Evolutionary conservation across 1,284 basidiomycete genomes (phyloP).

Genomic region (Cystobasidiaceae sp.): DNA sequence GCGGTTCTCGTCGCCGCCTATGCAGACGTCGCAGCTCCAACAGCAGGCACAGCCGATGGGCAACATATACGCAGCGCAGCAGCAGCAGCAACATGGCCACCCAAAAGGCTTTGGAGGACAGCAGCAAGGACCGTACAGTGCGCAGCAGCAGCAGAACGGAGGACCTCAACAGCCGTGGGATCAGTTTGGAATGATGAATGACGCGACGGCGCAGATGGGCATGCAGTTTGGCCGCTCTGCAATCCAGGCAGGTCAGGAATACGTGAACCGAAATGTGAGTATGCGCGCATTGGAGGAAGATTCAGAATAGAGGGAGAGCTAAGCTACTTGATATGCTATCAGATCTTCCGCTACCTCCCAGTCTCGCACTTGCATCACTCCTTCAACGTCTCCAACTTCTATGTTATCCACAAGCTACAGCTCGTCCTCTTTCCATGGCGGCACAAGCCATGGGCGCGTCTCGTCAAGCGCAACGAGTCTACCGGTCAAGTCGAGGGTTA

Average conservation of each 20-base stretch:
- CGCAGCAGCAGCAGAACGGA: background rate
- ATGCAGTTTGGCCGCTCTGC: constrained; percentile 92
- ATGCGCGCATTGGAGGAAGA: background rate
- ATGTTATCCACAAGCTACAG: constrained; percentile 84
- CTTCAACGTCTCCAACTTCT: constrained; percentile 95
- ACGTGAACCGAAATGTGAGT: constrained; percentile 86
- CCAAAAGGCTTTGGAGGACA: background rate
- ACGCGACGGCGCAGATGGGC: constrained; percentile 90
- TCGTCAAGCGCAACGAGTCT: constrained; percentile 42
- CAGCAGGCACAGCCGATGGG: background rate
- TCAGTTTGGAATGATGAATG: constrained; percentile 52
- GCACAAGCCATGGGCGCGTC: constrained; percentile 52
- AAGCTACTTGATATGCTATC: constrained; percentile 5
- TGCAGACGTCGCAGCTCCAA: constrained; percentile 5
- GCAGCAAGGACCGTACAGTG: background rate
- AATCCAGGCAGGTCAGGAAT: constrained; percentile 88
- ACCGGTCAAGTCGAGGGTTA: constrained; percentile 65
- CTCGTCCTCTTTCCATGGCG: constrained; percentile 94
- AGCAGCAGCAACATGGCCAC: constrained; percentile 14
- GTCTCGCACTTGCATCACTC: constrained; percentile 78
- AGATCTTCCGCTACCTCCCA: constrained; percentile 74
- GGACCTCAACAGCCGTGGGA: constrained; percentile 32
- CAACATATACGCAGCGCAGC: constrained; percentile 5
- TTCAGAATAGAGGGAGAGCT: background rate
- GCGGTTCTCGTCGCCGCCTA: constrained; percentile 39